Conservation (phyloP, 2,329 filamentous ascomycete genomes). For the Colletotrichum limetticola region DNA sequence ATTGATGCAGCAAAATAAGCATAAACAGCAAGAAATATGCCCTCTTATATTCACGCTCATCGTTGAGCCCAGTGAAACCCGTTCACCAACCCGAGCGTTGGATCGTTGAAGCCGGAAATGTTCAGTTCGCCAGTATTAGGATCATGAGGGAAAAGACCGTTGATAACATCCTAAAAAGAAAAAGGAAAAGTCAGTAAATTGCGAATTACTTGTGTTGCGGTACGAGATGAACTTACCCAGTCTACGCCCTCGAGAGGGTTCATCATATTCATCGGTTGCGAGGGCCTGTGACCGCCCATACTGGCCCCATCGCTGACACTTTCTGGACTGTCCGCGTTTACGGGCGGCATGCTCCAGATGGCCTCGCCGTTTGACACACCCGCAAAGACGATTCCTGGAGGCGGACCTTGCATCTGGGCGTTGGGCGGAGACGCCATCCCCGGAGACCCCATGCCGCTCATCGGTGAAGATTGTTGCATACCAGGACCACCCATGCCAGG, state of each 20-base stretch:
- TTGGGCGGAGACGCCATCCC: slow-evolving; percentile 28
- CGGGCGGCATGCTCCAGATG: slow-evolving; percentile 55
- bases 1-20: not conserved
- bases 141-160: slow-evolving; percentile 50
- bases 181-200: not conserved
- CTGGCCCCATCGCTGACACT: slow-evolving; percentile 55
- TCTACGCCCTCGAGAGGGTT: slow-evolving; percentile 65
- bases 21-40: not conserved
- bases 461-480: slow-evolving; percentile 15
- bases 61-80: slow-evolving; percentile 41
- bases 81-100: slow-evolving; percentile 43
- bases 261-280: slow-evolving; percentile 29
- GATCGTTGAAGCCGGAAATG: slow-evolving; percentile 50
- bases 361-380: slow-evolving; percentile 60
- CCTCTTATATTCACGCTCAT: not conserved
- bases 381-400: slow-evolving; percentile 52
- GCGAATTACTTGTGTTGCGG: not conserved
- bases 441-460: slow-evolving; percentile 14
- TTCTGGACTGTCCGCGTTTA: slow-evolving; percentile 52
- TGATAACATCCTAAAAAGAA: slow-evolving; percentile 46
- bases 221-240: slow-evolving; percentile 63
- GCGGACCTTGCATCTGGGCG: slow-evolving; percentile 28
- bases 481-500: slow-evolving; percentile 8
- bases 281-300: slow-evolving; percentile 35
- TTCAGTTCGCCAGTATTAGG: slow-evolving; percentile 51